phyloP scores from a whole-genome alignment of 305 asterid species.

The Solanum aculeatissimum region DNA sequence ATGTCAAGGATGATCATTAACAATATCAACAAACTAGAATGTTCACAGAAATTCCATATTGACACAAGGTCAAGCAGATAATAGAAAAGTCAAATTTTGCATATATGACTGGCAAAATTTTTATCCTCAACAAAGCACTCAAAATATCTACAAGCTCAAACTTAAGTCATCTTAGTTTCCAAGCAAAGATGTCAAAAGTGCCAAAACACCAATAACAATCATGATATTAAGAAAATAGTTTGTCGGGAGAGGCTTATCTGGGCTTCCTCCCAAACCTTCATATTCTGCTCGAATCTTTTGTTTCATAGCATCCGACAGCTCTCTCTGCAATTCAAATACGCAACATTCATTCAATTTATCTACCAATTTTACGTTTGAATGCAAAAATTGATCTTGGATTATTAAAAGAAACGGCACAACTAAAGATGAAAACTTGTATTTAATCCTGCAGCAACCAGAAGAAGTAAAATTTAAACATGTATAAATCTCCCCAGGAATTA shows the following conservation, averaged over 20 bases:
- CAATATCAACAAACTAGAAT: not conserved
- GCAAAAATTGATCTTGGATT: conserved; percentile 45
- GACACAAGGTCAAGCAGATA: not conserved
- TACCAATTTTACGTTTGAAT: conserved; percentile 32
- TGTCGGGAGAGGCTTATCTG: conserved; percentile 90
- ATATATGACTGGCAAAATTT: not conserved
- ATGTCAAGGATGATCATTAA: not conserved
- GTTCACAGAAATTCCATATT: not conserved
- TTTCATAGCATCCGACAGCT: conserved; percentile 84
- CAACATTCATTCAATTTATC: conserved; percentile 37
- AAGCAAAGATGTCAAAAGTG: conserved; percentile 54
- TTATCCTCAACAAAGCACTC: not conserved
- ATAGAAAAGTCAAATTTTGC: not conserved
- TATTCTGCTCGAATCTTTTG: conserved; percentile 91
- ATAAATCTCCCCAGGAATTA: not conserved
- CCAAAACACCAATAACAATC: conserved; percentile 72
- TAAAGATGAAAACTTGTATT: conserved; percentile 43
- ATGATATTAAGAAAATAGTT: conserved; percentile 88
- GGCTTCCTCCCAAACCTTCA: conserved; percentile 75
- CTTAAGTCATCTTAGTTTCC: conserved; percentile 36
- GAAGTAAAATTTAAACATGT: conserved; percentile 10
- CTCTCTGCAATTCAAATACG: conserved; percentile 83
- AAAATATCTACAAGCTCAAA: not conserved
- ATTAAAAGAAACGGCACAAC: conserved; percentile 43
- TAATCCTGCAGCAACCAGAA: conserved; percentile 73